phyloP scores from a whole-genome alignment of 176 grass and related monocot species.

The Raddia distichophylla region DNA sequence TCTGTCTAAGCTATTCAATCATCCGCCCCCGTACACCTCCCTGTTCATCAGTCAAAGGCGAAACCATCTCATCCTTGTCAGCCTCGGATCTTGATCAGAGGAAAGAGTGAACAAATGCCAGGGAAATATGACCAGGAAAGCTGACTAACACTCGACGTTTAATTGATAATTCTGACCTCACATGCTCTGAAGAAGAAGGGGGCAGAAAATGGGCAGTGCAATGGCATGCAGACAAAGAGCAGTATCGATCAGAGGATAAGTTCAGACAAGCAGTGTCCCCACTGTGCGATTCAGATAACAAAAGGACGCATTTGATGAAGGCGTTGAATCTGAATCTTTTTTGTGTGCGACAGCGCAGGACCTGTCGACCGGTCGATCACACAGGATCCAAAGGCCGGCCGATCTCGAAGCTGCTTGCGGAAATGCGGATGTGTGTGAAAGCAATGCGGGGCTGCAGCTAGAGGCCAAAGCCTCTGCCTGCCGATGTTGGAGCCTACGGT shows the following conservation, averaged over 20 bases:
- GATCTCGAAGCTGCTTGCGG: background rate
- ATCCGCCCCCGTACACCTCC: background rate
- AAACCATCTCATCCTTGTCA: background rate
- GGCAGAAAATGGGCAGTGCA: background rate
- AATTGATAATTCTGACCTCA: background rate
- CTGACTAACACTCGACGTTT: background rate
- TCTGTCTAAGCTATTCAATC: conserved; percentile 20
- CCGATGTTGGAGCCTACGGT: conserved; percentile 10
- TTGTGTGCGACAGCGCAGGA: background rate
- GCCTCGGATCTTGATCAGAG: background rate
- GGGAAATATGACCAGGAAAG: background rate
- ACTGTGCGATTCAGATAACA: conserved; percentile 8
- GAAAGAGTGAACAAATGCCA: conserved; percentile 19
- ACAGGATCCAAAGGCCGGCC: conserved; percentile 14
- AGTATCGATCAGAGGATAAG: conserved; percentile 33
- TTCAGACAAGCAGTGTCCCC: background rate
- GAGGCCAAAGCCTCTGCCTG: conserved; percentile 21
- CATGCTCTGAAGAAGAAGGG: background rate
- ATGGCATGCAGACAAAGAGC: conserved; percentile 1
- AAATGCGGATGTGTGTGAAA: conserved; percentile 26
- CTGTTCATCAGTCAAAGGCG: conserved; percentile 45
- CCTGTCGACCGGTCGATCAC: background rate
- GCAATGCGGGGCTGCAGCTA: background rate
- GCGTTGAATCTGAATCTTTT: conserved; percentile 24
- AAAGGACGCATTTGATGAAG: background rate